Base-by-base conservation (phyloP, 371 early-diverging fungal genomes). In the Mucor saturninus region DNA sequence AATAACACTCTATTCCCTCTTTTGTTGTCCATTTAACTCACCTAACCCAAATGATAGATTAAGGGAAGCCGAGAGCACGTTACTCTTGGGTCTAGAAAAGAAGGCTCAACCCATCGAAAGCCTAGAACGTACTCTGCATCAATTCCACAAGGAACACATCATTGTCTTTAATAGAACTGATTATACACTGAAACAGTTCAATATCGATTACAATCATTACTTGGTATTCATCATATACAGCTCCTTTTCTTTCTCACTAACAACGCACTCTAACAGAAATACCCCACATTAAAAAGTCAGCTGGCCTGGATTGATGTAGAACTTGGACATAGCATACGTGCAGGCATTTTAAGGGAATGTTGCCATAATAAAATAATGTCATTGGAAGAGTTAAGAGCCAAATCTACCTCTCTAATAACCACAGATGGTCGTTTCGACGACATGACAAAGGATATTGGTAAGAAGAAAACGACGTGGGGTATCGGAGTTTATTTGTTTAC, bases 311-410 rank as follows among this genome's bases (percentile, higher is more conserved):
- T 68, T 8, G 48, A 65, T 51, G 31, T 40, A 8, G 55, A 56
- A 38, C 50, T 71, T 6, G 30, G 37, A n/a, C 56, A 66, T 31
- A 29, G 42, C 4, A 57, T 48, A 14, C 69, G 74, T 49, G 53
- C 53, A 28, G 56, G 65, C 31, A 56, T 67, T 15, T 45, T 69
- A 5, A 48, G 58, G 11, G 62, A 70, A 57, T 65, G 69, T 39
- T 42, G 61, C 28, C 43, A 48, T 3, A 30, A 59, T 6, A 4
- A 42, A 3, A 29, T 26, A 50, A 53, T 32, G 56, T 52, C 72
- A 2, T 61, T 74, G 39, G 77, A 77, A 35, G 77, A 73, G 39
- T 10, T 73, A 26, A 56, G 74, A 54, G 64, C 63, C 4, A 67
- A 14, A 11, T 29, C 15, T 46, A 7, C 3, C 5, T 21, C n/a